These are phyloP conservation scores for Hondaea fermentalgiana DNA, from an alignment of 108 stramenopile genomes.

Conservation along the genomic window DNA sequence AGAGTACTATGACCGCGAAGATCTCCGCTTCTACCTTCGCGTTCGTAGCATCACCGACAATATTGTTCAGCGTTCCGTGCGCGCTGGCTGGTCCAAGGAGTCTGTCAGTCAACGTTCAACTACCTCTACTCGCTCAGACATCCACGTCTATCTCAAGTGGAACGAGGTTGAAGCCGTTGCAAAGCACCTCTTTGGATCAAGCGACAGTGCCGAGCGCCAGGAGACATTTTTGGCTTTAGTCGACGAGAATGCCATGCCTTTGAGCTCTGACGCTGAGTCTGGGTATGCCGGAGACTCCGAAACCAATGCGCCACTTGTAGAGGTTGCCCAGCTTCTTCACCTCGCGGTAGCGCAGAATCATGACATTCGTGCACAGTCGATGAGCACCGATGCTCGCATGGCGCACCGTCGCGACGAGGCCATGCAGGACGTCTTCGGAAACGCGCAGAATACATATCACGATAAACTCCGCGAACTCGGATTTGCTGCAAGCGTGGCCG, in stretches of 20 bases:
- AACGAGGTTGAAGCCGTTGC: neutral
- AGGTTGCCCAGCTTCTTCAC: neutral
- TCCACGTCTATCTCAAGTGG: neutral
- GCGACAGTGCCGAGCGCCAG: neutral
- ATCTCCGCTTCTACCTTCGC: constrained; percentile 42
- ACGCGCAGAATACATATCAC: neutral
- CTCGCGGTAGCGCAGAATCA: neutral
- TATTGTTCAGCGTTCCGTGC: neutral
- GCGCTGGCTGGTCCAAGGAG: neutral
- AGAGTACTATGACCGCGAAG: constrained; percentile 46
- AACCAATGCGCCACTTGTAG: neutral
- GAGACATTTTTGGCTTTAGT: neutral
- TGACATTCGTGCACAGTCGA: neutral
- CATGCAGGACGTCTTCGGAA: neutral
- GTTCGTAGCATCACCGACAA: constrained; percentile 24
- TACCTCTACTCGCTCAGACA: neutral
- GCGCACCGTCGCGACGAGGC: neutral
- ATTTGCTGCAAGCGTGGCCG: neutral
- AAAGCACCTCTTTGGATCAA: neutral
- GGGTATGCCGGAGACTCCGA: neutral
- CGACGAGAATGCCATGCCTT: neutral
- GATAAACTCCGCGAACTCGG: neutral
- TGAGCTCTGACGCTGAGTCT: neutral
- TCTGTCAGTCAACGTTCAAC: neutral
- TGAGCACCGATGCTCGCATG: neutral